Conservation (phyloP, 257 asterid genomes). For the Nicotiana noctiflora region DNA sequence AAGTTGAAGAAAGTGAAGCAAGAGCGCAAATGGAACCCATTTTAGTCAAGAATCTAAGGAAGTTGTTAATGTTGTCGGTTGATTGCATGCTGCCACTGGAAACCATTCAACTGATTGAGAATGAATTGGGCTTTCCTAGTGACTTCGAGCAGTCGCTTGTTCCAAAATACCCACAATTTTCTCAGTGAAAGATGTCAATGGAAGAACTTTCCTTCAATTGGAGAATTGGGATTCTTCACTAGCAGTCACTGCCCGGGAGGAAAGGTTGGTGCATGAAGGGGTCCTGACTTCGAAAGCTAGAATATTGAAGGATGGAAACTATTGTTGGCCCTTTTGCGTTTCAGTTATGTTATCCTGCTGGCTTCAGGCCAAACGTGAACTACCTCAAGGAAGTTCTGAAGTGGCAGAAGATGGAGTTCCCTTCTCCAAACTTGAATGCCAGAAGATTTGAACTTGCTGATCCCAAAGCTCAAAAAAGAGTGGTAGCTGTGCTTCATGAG, state of each 20-base stretch:
- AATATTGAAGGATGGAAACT: slow-evolving; percentile 72
- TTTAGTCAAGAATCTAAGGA: slow-evolving; percentile 65
- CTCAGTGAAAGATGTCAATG: slow-evolving; percentile 40
- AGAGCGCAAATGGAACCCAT: slow-evolving; percentile 67
- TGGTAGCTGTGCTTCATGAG: slow-evolving; percentile 87
- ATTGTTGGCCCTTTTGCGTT: slow-evolving; percentile 68
- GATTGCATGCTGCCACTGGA: slow-evolving; percentile 70
- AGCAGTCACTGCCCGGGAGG: slow-evolving; percentile 80
- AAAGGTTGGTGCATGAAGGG: slow-evolving; percentile 33
- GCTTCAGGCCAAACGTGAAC: slow-evolving; percentile 80
- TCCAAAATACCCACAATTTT: slow-evolving; percentile 64
- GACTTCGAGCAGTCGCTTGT: slow-evolving; percentile 62
- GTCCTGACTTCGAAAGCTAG: slow-evolving; percentile 15
- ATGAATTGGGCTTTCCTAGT: slow-evolving; percentile 68
- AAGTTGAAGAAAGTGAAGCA: slow-evolving; percentile 51
- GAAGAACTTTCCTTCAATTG: slow-evolving; percentile 58
- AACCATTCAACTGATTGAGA: slow-evolving; percentile 44
- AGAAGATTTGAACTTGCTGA: slow-evolving; percentile 61
- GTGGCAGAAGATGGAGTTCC: slow-evolving; percentile 95
- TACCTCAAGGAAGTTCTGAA: slow-evolving; percentile 66
- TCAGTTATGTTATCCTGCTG: slow-evolving; percentile 58
- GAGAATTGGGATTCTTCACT: slow-evolving; percentile 93
- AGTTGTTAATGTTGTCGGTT: slow-evolving; percentile 81
- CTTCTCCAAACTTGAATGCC: slow-evolving; percentile 90
- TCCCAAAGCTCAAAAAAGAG: slow-evolving; percentile 74